phyloP scores from a whole-genome alignment of 2,329 filamentous ascomycete genomes.

The Neobulgaria alba region DNA sequence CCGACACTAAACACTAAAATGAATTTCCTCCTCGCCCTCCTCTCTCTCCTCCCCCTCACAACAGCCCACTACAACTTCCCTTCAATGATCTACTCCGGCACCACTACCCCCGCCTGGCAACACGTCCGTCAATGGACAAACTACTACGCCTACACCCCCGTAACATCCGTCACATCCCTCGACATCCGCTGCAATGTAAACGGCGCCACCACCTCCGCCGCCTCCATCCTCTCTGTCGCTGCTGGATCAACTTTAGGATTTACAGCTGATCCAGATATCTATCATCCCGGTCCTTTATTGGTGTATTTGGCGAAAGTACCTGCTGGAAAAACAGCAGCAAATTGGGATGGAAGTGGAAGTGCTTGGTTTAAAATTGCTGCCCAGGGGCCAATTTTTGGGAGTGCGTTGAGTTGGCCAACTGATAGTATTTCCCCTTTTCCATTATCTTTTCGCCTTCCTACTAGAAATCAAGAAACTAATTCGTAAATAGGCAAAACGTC shows the following conservation, averaged over 20 bases:
- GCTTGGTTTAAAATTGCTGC: slow-evolving; percentile 26
- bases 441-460: neutral
- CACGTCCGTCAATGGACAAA: slow-evolving; percentile 23
- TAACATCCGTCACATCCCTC: slow-evolving; percentile 28
- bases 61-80: slow-evolving; percentile 23
- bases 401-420: slow-evolving; percentile 20
- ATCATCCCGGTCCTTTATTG: slow-evolving; percentile 22
- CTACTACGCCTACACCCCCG: slow-evolving; percentile 19
- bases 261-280: slow-evolving; percentile 21
- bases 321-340: slow-evolving; percentile 17
- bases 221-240: slow-evolving; percentile 18
- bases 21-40: slow-evolving; percentile 10
- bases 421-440: slow-evolving; percentile 11
- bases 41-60: slow-evolving; percentile 14
- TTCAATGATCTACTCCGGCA: slow-evolving; percentile 12
- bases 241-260: slow-evolving; percentile 20
- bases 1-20: slow-evolving; percentile 1
- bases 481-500: slow-evolving; percentile 8
- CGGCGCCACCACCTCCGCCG: slow-evolving; percentile 21
- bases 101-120: slow-evolving; percentile 16
- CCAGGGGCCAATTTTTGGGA: slow-evolving; percentile 15
- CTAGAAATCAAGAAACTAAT: neutral
- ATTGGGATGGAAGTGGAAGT: slow-evolving; percentile 19
- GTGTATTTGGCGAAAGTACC: slow-evolving; percentile 24
- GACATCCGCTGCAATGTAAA: slow-evolving; percentile 34